Percentiles rank a stretch among this genome's conserved stretches.
Evolutionary conservation across 2,329 filamentous ascomycete genomes (phyloP).

Genomic region (Hypoxylon sp.): DNA sequence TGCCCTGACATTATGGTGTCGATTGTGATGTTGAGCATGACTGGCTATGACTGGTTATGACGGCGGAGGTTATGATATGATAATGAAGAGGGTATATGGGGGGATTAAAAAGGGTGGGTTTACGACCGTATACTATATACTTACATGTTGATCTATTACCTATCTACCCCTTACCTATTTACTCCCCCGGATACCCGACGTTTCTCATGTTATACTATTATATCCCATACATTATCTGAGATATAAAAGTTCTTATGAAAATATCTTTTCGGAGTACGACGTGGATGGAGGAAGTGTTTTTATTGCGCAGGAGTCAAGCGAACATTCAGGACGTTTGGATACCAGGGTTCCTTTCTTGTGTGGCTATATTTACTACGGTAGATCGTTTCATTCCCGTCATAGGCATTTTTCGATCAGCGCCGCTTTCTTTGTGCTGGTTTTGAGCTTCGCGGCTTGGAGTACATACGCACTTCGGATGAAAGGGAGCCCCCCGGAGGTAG

Average conservation of each 20-base stretch:
- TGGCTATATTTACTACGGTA: slow-evolving; percentile 12
- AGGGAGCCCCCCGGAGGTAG: background rate
- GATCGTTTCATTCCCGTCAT: slow-evolving; percentile 32
- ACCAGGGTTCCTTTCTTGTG: slow-evolving; percentile 18
- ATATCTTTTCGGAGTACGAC: slow-evolving; percentile 15
- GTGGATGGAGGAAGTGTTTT: slow-evolving; percentile 7
- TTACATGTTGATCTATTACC: background rate
- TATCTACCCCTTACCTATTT: slow-evolving; percentile 1
- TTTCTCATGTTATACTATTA: slow-evolving; percentile 19
- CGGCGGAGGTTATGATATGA: background rate
- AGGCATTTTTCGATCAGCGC: slow-evolving; percentile 1
- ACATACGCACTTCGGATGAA: slow-evolving; percentile 6
- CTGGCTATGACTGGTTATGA: slow-evolving; percentile 4
- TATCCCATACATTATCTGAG: slow-evolving; percentile 30
- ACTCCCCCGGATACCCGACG: background rate
- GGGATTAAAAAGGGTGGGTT: background rate
- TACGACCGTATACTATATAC: slow-evolving; percentile 1
- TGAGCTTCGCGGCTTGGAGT: slow-evolving; percentile 18
- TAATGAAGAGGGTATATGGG: background rate
- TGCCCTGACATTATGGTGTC: slow-evolving; percentile 34
- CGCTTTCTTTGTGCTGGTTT: slow-evolving; percentile 16
- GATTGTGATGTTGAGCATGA: background rate
- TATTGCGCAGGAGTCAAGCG: slow-evolving; percentile 14
- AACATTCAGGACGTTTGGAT: slow-evolving; percentile 19
- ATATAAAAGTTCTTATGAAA: slow-evolving; percentile 5